Evolutionary conservation across 2,329 filamentous ascomycete species (phyloP).

Genomic region (Colletotrichum melonis): DNA sequence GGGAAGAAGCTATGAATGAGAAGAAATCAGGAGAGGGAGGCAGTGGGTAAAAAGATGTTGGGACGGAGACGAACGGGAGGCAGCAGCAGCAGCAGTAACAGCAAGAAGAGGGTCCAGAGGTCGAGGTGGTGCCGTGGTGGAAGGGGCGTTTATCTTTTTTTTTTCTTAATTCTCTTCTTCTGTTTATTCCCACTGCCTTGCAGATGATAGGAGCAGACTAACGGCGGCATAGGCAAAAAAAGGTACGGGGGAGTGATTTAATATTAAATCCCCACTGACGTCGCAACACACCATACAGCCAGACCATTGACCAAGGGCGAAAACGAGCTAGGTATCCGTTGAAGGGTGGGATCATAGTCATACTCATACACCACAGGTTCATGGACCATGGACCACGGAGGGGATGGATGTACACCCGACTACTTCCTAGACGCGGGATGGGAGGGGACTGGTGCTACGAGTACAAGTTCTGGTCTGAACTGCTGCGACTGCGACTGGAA

Average conservation of each 20-base stretch:
- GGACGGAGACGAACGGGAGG: conserved; percentile 4
- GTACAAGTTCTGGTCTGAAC: neutral
- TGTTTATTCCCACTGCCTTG: conserved; percentile 29
- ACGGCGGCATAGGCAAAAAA: conserved; percentile 2
- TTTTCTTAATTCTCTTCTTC: conserved; percentile 21
- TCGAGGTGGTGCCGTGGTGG: conserved; percentile 3
- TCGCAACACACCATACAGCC: conserved; percentile 27
- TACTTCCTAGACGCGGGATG: neutral
- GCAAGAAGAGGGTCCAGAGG: conserved; percentile 4
- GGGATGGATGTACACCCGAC: neutral
- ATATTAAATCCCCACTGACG: conserved; percentile 38
- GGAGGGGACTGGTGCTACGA: neutral
- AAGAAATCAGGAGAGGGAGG: neutral
- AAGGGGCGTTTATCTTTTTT: conserved; percentile 27
- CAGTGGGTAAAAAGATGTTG: neutral
- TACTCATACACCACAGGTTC: too few relatives aligned
- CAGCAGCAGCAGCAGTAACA: neutral
- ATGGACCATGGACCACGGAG: neutral
- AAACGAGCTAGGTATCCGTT: conserved; percentile 14
- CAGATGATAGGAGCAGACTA: conserved; percentile 21
- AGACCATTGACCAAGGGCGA: neutral
- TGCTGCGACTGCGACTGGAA: too few relatives aligned
- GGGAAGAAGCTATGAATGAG: neutral
- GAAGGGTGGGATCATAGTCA: conserved; percentile 4
- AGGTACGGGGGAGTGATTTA: conserved; percentile 27